Percentiles rank a stretch among this genome's conserved stretches.
Conservation (phyloP, 2,329 filamentous ascomycete species). For the Pseudopyricularia javanii region DNA sequence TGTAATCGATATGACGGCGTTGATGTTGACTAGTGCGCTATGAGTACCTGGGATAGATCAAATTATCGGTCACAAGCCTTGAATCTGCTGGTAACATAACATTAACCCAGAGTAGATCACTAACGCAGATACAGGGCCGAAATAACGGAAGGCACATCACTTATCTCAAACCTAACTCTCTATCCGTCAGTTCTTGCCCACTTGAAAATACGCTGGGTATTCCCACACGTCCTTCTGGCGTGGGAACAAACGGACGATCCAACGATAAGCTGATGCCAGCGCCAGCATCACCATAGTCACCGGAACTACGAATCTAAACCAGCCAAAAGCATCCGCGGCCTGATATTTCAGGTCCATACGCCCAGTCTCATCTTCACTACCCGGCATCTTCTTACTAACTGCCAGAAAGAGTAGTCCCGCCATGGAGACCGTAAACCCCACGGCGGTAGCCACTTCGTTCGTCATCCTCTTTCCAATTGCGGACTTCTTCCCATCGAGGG, state of each 20-base stretch:
- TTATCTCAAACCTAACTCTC: not conserved
- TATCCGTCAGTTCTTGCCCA: not conserved
- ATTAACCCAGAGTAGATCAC: not conserved
- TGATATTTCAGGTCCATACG: not conserved
- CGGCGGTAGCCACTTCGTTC: not conserved
- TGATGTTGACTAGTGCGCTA: not conserved
- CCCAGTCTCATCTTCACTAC: not conserved
- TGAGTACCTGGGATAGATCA: not conserved
- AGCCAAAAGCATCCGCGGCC: not conserved
- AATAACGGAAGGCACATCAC: not conserved
- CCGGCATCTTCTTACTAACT: not conserved
- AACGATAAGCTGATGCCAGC: not conserved
- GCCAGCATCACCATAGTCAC: not conserved
- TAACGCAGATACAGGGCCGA: not conserved
- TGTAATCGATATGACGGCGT: not conserved
- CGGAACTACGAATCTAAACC: not conserved
- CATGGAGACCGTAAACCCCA: not conserved
- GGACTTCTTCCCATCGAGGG: not conserved
- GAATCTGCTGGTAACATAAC: not conserved
- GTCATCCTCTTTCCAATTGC: not conserved
- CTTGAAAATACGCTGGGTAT: not conserved
- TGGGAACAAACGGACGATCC: not conserved
- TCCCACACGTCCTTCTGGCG: not conserved
- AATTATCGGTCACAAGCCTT: not conserved
- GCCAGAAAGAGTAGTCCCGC: not conserved